Evolutionary conservation across 2,329 filamentous ascomycete genomes (phyloP).

Genomic region (Emmonsiellopsis sp.): DNA sequence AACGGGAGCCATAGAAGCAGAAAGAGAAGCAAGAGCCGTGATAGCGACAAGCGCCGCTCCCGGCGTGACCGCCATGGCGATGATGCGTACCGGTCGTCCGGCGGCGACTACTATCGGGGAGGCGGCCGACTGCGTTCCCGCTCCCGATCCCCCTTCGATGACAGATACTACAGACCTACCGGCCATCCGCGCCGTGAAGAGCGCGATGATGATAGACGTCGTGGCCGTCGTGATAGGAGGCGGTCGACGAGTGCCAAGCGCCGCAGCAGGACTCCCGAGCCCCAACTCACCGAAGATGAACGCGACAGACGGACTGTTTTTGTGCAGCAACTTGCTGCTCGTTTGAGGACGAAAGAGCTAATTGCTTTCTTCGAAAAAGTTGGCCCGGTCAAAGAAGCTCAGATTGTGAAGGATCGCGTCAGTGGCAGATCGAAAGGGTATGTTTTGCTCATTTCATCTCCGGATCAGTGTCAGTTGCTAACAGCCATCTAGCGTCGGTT

Average conservation of each 20-base stretch:
- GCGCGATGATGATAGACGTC: conserved; percentile 36
- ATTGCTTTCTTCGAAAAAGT: conserved; percentile 94
- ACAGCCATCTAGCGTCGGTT: conserved; percentile 67
- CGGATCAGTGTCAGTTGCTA: not conserved
- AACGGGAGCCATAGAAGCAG: conserved; percentile 66
- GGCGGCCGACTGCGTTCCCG: conserved; percentile 55
- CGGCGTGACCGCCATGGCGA: conserved; percentile 58
- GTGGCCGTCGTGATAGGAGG: conserved; percentile 45
- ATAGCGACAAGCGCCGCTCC: conserved; percentile 64
- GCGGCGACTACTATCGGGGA: conserved; percentile 63
- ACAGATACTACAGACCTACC: conserved; percentile 45
- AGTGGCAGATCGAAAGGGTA: conserved; percentile 97
- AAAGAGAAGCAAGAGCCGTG: conserved; percentile 68
- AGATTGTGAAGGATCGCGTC: conserved; percentile 96
- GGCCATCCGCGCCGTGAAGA: conserved; percentile 42
- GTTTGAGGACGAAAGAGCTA: conserved; percentile 82
- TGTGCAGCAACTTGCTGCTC: conserved; percentile 93
- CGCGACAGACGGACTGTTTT: conserved; percentile 95
- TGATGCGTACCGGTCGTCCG: conserved; percentile 36
- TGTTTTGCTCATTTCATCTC: conserved; percentile 25
- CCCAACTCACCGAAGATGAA: conserved; percentile 85
- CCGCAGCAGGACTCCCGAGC: conserved; percentile 45
- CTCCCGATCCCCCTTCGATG: conserved; percentile 60
- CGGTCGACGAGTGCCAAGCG: conserved; percentile 34
- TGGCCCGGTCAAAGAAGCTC: conserved; percentile 88